Evolutionary conservation across 345 rosid species (phyloP), one percentile per base, ranked within the genome.

Genomic region (Corchorus capsularis): DNA sequence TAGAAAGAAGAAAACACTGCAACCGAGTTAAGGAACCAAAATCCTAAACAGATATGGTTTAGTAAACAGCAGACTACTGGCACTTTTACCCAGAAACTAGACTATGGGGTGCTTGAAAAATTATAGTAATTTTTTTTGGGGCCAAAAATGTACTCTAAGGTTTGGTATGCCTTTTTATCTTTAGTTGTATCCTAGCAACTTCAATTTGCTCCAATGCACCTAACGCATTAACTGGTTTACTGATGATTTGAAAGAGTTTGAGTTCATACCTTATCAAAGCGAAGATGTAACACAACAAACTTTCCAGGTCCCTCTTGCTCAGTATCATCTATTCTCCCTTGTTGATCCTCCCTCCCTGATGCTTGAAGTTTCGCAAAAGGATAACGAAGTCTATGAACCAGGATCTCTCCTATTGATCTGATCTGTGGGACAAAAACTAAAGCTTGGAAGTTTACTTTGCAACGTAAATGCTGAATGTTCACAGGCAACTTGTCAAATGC

Each of bases 361-460:
- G 75, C 68, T 72, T 77, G 85, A 74, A 73, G 72, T 80, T 50
- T 82, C 17, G 76, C 69, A 83, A 81, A 79, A 66, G 87, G 88
- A 69, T 75, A 7, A 55, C 90, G 90, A 32, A 96, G 95, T 69
- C 84, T 94, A 78, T 84, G 78, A 77, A 92, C 87, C 70, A 96
- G 87, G 62, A 87, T 81, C 5, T 90, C 89, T 39, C 95, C 96
- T 72, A 96, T 79, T 60, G 65, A 65, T 78, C 75, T 87, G 76
- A 93, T 83, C 76, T 65, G 88, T 74, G 90, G 86, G 75, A 93
- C 90, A 74, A 92, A 96, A 80, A 45, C 81, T 62, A 93, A 82
- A 45, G 98, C 97, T 80, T 93, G 86, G 73, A 92, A 93, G 82
- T 93, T 93, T 70, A 96, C 99, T 91, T 91, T 96, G 79, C 99